Evolutionary conservation across 768 basidiomycete genomes (phyloP).

Genomic region (Termitomyces sp.): DNA sequence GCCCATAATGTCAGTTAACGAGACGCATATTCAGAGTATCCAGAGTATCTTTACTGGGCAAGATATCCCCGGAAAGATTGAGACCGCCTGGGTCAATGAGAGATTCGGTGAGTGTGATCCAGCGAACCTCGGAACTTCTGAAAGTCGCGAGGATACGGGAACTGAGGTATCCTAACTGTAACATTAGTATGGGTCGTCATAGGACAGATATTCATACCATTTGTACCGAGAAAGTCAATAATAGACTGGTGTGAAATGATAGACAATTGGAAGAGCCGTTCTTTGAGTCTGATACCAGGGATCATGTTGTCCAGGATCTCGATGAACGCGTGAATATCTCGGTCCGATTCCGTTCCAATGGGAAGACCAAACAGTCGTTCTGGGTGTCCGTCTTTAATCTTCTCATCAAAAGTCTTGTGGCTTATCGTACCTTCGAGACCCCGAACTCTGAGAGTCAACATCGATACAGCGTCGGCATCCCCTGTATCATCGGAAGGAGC

Average conservation of each 20-base stretch:
- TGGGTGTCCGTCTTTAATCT: constrained; percentile 15
- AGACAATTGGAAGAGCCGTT: background rate
- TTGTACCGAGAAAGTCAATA: constrained; percentile 32
- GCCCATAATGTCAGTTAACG: constrained; percentile 5
- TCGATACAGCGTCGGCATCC: background rate
- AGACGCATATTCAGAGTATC: background rate
- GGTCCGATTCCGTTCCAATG: constrained; percentile 21
- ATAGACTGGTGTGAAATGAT: constrained; percentile 18
- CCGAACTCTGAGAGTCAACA: constrained; percentile 18
- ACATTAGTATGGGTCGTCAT: background rate
- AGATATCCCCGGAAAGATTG: constrained; percentile 42
- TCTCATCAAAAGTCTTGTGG: background rate
- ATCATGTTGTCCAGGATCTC: constrained; percentile 16
- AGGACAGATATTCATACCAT: constrained; percentile 23
- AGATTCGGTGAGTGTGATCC: constrained; percentile 43
- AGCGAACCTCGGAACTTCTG: constrained; percentile 40
- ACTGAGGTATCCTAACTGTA: constrained; percentile 42
- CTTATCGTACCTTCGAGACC: constrained; percentile 29
- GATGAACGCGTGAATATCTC: constrained; percentile 35
- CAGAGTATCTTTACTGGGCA: constrained; percentile 31
- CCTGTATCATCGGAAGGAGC: background rate
- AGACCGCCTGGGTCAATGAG: constrained; percentile 45
- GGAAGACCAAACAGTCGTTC: constrained; percentile 35
- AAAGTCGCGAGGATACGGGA: constrained; percentile 39
- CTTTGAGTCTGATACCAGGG: background rate